A percentile compares a stretch with the other conserved stretches of the same genome.
These are phyloP conservation scores for Malus sylvestris DNA, from an alignment of 306 rosid species.

Conservation along the genomic window DNA sequence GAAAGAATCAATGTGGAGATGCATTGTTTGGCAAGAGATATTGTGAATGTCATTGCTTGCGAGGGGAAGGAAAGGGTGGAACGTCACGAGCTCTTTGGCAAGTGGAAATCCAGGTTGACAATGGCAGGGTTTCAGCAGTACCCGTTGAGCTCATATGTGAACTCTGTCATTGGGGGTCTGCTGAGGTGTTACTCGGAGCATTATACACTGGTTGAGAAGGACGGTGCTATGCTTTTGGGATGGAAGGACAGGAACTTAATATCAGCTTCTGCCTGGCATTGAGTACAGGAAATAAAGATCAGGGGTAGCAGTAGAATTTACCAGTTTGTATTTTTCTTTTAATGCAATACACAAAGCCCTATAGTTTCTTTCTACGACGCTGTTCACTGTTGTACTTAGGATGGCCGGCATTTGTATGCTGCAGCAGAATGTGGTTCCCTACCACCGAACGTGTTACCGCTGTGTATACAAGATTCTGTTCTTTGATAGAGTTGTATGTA, in stretches of 20 bases:
- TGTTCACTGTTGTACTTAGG: neutral
- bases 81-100: slow-evolving; percentile 87
- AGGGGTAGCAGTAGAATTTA: slow-evolving; percentile 18
- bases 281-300: slow-evolving; percentile 19
- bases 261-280: slow-evolving; percentile 92
- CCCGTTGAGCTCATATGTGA: slow-evolving; percentile 82
- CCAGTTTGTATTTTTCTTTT: neutral
- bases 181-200: slow-evolving; percentile 72
- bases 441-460: neutral
- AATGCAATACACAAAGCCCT: neutral
- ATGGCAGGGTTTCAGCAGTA: slow-evolving; percentile 86
- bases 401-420: neutral
- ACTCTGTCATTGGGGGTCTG: slow-evolving; percentile 57
- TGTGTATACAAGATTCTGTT: neutral
- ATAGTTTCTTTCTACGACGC: neutral
- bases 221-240: slow-evolving; percentile 87
- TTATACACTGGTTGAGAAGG: slow-evolving; percentile 68
- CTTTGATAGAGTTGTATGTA: neutral
- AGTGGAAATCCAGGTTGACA: slow-evolving; percentile 86
- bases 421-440: neutral
- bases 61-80: slow-evolving; percentile 86
- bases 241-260: slow-evolving; percentile 83
- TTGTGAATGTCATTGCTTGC: slow-evolving; percentile 80
- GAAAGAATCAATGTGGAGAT: slow-evolving; percentile 81
- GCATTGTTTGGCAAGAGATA: slow-evolving; percentile 81